Evolutionary conservation across 257 asterid species (phyloP).

Genomic region (Solanum sejunctum): DNA sequence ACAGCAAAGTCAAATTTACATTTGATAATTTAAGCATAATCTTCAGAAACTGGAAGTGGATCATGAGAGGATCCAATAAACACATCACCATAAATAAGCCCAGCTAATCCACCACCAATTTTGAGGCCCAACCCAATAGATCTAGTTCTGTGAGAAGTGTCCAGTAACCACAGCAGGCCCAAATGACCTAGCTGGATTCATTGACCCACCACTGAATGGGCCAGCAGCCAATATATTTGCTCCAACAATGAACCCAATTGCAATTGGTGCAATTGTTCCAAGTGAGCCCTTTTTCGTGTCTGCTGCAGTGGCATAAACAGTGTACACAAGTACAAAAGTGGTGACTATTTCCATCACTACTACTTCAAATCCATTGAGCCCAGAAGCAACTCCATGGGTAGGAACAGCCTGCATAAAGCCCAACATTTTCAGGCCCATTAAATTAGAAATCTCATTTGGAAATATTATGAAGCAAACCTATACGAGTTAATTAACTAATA

Average conservation of each 20-base stretch:
- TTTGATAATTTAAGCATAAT: conserved; percentile 5
- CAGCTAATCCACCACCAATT: conserved; percentile 59
- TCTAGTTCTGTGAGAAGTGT: conserved; percentile 38
- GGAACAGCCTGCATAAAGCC: conserved; percentile 35
- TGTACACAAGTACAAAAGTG: conserved; percentile 51
- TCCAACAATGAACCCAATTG: conserved; percentile 37
- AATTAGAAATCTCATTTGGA: not conserved
- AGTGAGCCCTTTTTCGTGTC: conserved; percentile 62
- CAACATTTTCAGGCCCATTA: not conserved
- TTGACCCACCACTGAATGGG: conserved; percentile 63
- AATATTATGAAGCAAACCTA: too few relatives aligned
- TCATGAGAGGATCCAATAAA: conserved; percentile 26
- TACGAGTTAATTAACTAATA: too few relatives aligned
- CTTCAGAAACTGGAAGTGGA: conserved; percentile 22
- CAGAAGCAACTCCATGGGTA: conserved; percentile 42
- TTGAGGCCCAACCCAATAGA: conserved; percentile 70
- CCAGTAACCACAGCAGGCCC: conserved; percentile 58
- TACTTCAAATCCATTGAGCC: conserved; percentile 33
- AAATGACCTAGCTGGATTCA: conserved; percentile 67
- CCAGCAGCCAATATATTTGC: conserved; percentile 55
- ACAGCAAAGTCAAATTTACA: too few relatives aligned
- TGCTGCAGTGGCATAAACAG: conserved; percentile 64
- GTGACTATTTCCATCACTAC: conserved; percentile 49
- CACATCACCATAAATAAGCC: conserved; percentile 40
- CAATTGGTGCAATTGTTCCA: conserved; percentile 57